Percentiles rank a stretch among this genome's conserved stretches.
Conservation (phyloP, 2,329 filamentous ascomycete species). For the Fusarium sterilihyphosum region DNA sequence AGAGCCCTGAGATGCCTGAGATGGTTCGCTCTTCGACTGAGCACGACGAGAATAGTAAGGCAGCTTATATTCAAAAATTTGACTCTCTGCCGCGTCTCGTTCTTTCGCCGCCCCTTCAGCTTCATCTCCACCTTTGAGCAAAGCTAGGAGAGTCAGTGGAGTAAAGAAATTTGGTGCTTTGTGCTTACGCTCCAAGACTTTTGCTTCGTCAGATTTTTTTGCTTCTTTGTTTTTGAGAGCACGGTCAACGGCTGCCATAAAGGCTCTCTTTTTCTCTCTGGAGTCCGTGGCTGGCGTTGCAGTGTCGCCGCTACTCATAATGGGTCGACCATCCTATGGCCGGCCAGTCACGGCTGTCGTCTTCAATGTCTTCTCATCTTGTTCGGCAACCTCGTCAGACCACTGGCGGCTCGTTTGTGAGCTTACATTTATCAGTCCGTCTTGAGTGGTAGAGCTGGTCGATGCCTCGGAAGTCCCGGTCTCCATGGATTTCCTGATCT, state of each 20-base stretch:
- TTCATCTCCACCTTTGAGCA: slow-evolving; percentile 30
- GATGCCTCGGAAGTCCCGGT: slow-evolving; percentile 27
- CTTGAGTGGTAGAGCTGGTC: slow-evolving; percentile 11
- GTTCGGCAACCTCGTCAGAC: slow-evolving; percentile 46
- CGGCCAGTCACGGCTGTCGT: slow-evolving; percentile 1
- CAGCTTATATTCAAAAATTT: slow-evolving; percentile 42
- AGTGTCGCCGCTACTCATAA: not conserved
- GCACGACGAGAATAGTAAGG: slow-evolving; percentile 56
- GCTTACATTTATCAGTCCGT: slow-evolving; percentile 7
- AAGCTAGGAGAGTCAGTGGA: slow-evolving; percentile 31
- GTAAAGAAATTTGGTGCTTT: not conserved
- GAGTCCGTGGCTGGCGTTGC: not conserved
- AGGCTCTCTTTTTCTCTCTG: slow-evolving; percentile 30
- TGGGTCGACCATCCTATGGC: slow-evolving; percentile 13
- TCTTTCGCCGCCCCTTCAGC: slow-evolving; percentile 23
- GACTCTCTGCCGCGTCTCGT: slow-evolving; percentile 29
- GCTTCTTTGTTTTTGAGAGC: slow-evolving; percentile 27
- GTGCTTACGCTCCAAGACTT: slow-evolving; percentile 27
- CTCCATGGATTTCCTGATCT: slow-evolving; percentile 12
- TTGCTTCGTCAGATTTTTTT: not conserved
- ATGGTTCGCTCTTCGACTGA: slow-evolving; percentile 60
- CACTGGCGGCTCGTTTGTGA: slow-evolving; percentile 38
- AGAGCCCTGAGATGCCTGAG: slow-evolving; percentile 36
- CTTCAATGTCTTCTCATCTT: slow-evolving; percentile 25
- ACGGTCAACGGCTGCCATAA: slow-evolving; percentile 33